A percentile compares a stretch with the other conserved stretches of the same genome.
Evolutionary conservation across 495 filamentous ascomycete species (phyloP).

Genomic region (Tetracladium marchalianum): DNA sequence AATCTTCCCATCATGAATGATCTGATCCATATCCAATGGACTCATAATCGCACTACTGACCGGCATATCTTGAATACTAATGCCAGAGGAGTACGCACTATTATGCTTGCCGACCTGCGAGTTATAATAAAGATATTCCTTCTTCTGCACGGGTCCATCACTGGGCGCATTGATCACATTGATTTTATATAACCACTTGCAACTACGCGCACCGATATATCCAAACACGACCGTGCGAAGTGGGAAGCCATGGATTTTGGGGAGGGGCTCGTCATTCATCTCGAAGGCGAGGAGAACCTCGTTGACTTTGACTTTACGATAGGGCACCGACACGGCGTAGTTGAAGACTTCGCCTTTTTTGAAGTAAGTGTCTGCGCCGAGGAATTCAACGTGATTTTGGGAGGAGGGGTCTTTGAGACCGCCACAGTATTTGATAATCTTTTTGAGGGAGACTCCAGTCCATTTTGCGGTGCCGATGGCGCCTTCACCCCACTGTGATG

Average conservation of each 20-base stretch:
- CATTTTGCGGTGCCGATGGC: constrained; percentile 44
- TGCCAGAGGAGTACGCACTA: constrained; percentile 25
- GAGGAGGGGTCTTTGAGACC: constrained; percentile 28
- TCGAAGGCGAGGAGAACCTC: constrained; percentile 49
- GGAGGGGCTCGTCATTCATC: constrained; percentile 46
- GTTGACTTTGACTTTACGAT: constrained; percentile 41
- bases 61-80: constrained; percentile 38
- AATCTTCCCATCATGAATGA: constrained; percentile 32
- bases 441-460: constrained; percentile 39
- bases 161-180: constrained; percentile 24
- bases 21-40: constrained; percentile 23
- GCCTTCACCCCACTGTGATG: constrained; percentile 30
- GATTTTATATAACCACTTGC: constrained; percentile 33
- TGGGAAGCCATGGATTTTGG: constrained; percentile 44
- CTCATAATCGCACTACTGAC: constrained; percentile 34
- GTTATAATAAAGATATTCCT: constrained; percentile 34
- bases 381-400: constrained; percentile 38
- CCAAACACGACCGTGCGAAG: constrained; percentile 41
- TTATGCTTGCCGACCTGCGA: constrained; percentile 36
- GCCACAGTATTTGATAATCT: constrained; percentile 43
- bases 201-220: constrained; percentile 34
- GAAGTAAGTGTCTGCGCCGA: constrained; percentile 45
- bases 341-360: constrained; percentile 40
- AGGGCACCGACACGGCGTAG: constrained; percentile 41
- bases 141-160: constrained; percentile 13